Evolutionary conservation across 306 rosid species (phyloP), one percentile per base, ranked within the genome.

Genomic region (Inga leiocalycina): DNA sequence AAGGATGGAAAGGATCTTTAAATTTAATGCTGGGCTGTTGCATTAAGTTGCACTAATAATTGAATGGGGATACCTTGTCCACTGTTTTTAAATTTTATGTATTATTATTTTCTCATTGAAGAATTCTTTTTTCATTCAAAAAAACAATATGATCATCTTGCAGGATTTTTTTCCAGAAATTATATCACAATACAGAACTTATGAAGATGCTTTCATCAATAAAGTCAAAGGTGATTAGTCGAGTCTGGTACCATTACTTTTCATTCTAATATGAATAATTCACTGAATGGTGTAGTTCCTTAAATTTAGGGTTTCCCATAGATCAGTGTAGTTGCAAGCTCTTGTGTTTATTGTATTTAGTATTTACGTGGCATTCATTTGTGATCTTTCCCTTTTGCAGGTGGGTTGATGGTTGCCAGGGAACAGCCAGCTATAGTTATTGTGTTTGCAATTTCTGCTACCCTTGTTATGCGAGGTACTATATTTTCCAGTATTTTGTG

Each of bases 191-290:
- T 91, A 64, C 43, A 91, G 74, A 84, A 80, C 89, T 67, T 90
- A 85, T 73, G 99, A 95, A 85, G 90, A 89, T 49, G 89, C 86
- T 51, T 87, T 93, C 87, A 48, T 95, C 90, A 79, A 81, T 85
- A 89, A 86, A 70, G 71, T 89, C 65, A 89, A 90, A 89, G 97
- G 98, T 93, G 77, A 84, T 76, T 61, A 69, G 27, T 76, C 24
- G 16, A 45, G 70, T 22, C 24, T 73, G 68, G 56, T 74, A 19
- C 46, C 11, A 20, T 35, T 67, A 17, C 68, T 83, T 65, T 51
- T 41, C 20, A 66, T 68, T 78, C 73, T 77, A 30, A 46, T n/a
- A 48, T 51, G 49, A 39, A 71, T 78, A 70, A 49, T 32, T n/a
- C 49, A 22, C 71, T 52, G 30, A 83, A 59, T 71, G 70, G 56